Conservation (phyloP, 148 eudicot genomes). For the Limonium bicolor region DNA sequence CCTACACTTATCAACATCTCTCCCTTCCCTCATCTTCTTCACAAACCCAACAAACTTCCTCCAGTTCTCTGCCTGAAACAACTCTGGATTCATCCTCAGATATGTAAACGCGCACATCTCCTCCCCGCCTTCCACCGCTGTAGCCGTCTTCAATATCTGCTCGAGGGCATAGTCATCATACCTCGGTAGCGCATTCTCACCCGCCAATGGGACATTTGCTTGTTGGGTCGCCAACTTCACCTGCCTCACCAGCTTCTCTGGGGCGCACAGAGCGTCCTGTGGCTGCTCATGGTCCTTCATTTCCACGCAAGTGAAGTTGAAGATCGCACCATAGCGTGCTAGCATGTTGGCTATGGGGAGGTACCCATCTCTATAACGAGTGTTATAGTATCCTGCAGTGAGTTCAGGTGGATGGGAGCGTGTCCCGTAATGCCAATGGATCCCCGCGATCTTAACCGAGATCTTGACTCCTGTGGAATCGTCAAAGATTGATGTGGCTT, state of each 20-base stretch:
- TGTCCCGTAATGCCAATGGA: conserved; percentile 96
- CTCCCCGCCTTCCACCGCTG: conserved; percentile 27
- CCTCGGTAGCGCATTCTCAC: conserved; percentile 84
- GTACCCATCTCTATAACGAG: conserved; percentile 71
- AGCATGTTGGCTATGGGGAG: conserved; percentile 81
- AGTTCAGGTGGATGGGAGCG: conserved; percentile 94
- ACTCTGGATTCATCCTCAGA: conserved; percentile 74
- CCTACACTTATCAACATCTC: conserved; percentile 30
- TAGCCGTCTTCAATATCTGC: conserved; percentile 50
- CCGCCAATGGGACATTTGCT: conserved; percentile 65
- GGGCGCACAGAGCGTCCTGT: conserved; percentile 76
- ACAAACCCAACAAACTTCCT: conserved; percentile 68
- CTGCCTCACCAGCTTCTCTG: conserved; percentile 79
- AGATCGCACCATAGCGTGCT: conserved; percentile 62
- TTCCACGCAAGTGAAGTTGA: conserved; percentile 94
- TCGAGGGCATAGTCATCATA: conserved; percentile 75
- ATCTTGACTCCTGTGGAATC: conserved; percentile 47
- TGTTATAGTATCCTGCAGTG: conserved; percentile 95
- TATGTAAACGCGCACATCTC: conserved; percentile 91
- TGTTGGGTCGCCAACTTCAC: conserved; percentile 57
- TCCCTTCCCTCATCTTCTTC: conserved; percentile 94
- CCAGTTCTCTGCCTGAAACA: conserved; percentile 85
- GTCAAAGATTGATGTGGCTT: conserved; percentile 34
- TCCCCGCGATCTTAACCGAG: conserved; percentile 82
- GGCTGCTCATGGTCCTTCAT: conserved; percentile 98